phyloP scores from a whole-genome alignment of 2,329 filamentous ascomycete genomes.

The Trichophyton rubrum region DNA sequence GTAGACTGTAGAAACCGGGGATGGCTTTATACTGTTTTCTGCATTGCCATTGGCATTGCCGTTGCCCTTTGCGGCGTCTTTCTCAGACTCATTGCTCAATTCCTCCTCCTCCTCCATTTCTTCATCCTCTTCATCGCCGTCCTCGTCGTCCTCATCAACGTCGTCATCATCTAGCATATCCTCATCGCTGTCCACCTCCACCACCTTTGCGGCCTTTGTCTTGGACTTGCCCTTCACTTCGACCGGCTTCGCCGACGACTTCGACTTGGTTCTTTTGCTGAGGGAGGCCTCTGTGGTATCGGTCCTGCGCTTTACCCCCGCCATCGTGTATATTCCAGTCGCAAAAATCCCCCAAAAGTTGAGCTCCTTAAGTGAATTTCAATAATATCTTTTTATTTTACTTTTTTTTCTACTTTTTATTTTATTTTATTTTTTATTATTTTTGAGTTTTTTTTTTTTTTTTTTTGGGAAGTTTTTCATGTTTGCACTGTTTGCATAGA shows the following conservation, averaged over 20 bases:
- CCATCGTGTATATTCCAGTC: constrained; percentile 19
- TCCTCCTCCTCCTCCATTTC: neutral
- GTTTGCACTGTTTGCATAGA: neutral
- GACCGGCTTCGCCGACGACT: constrained; percentile 19
- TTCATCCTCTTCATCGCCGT: neutral
- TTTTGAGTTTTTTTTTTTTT: too few species aligned
- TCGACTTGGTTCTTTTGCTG: constrained; percentile 31
- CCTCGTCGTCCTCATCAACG: neutral
- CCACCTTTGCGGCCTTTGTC: neutral
- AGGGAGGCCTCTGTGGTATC: constrained; percentile 28
- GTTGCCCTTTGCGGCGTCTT: neutral
- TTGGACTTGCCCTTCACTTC: constrained; percentile 16
- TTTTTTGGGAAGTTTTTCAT: neutral
- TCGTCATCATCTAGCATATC: neutral
- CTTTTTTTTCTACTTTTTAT: neutral
- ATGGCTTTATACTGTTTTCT: constrained; percentile 11
- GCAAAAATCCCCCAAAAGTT: neutral
- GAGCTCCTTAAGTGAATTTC: neutral
- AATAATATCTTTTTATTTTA: neutral
- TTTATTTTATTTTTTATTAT: neutral
- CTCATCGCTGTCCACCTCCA: neutral
- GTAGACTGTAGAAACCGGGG: constrained; percentile 7
- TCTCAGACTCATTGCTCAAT: neutral
- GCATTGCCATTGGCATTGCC: constrained; percentile 7
- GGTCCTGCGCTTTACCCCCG: constrained; percentile 31